Conservation (phyloP, 2,329 filamentous ascomycete genomes). For the Fusarium clavum region DNA sequence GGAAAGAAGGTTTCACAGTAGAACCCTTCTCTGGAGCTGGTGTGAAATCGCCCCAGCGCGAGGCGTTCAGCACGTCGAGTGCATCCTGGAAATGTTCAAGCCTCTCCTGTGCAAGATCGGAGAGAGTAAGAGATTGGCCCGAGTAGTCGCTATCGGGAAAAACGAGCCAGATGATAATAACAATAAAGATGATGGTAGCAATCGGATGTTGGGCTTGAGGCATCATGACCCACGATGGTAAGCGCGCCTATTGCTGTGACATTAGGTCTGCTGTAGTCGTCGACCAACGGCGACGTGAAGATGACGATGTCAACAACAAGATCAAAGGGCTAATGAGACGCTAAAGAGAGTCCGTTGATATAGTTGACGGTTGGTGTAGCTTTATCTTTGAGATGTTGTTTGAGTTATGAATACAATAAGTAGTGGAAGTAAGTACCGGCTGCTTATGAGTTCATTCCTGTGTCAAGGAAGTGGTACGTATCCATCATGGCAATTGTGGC, state of each 20-base stretch:
- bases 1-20: constrained; percentile 58
- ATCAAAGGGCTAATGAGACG: not conserved
- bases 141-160: constrained; percentile 53
- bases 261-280: constrained; percentile 32
- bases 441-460: not conserved
- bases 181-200: constrained; percentile 46
- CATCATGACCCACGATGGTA: constrained; percentile 54
- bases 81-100: constrained; percentile 64
- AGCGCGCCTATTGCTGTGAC: constrained; percentile 39
- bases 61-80: constrained; percentile 65
- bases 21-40: constrained; percentile 52
- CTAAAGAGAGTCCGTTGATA: not conserved
- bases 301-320: not conserved
- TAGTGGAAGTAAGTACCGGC: not conserved
- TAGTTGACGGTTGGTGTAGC: not conserved
- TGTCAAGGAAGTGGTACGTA: constrained; percentile 29
- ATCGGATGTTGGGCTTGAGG: constrained; percentile 58
- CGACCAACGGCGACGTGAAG: constrained; percentile 20
- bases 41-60: constrained; percentile 70
- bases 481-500: constrained; percentile 29
- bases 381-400: constrained; percentile 16
- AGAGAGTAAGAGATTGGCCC: constrained; percentile 49
- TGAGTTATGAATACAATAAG: constrained; percentile 3
- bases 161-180: constrained; percentile 56
- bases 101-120: constrained; percentile 56